Evolutionary conservation across 2,329 filamentous ascomycete species (phyloP).

Genomic region (Monosporascus sp.): DNA sequence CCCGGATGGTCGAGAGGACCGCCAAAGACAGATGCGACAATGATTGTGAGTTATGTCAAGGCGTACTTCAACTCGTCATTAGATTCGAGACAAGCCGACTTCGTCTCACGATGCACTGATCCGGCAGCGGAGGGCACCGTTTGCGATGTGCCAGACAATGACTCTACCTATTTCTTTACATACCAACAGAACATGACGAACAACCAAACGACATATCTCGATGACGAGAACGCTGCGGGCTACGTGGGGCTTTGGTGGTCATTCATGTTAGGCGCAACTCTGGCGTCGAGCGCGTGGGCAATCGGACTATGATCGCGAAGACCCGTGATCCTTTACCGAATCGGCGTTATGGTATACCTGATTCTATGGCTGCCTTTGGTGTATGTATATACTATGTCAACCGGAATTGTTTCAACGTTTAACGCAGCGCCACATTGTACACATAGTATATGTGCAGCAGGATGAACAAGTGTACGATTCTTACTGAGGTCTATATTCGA

Average conservation of each 20-base stretch:
- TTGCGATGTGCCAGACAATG: constrained; percentile 46
- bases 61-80: constrained; percentile 73
- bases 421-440: not conserved
- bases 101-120: constrained; percentile 35
- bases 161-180: constrained; percentile 44
- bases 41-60: constrained; percentile 66
- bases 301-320: constrained; percentile 2
- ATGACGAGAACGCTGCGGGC: constrained; percentile 4
- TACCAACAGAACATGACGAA: constrained; percentile 38
- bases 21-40: constrained; percentile 53
- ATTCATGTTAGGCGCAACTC: constrained; percentile 4
- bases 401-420: not conserved
- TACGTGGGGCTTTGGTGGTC: not conserved
- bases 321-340: not conserved
- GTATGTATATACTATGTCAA: not conserved
- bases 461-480: too few species aligned
- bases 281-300: constrained; percentile 7
- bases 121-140: constrained; percentile 31
- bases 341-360: not conserved
- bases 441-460: not conserved
- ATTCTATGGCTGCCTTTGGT: not conserved
- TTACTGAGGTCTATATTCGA: not conserved
- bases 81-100: constrained; percentile 31
- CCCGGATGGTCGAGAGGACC: constrained; percentile 66
- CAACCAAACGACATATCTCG: constrained; percentile 39